Evolutionary conservation across 495 filamentous ascomycete species (phyloP), one percentile per base, ranked within the genome.

Genomic region (Tuber magnatum): DNA sequence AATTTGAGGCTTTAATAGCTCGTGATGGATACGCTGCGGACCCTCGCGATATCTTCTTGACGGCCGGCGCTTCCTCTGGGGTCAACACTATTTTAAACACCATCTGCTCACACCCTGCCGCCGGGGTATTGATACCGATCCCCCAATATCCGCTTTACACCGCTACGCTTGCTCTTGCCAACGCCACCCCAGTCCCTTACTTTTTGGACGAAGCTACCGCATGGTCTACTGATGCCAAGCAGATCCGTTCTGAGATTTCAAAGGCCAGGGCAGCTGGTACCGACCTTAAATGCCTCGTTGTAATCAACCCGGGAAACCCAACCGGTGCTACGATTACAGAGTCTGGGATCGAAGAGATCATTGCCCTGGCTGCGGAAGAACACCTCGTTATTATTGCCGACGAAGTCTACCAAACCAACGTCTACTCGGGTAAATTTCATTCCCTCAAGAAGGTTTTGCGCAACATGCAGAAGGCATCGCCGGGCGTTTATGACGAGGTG

Each of bases 381-480:
- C 90, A 90, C 73, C 88, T 99, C 24, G 94, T 98, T 22, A 86
- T 97, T 61, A 86, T 99, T 61, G 95, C 96, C 74, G 95, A 99
- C 80, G 95, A 99, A 85, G 95, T 99, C 12, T 99, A 99, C 88
- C 95, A 99, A 85, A 98, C 96, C 82, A 99, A 99, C 84, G 91
- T 99, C 79, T 99, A 98, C 85, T 83, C 90, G 69, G 96, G 96
- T 82, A 87, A 94, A 80, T 98, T 98, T 86, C 89, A 92, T 83
- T 94, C 91, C 73, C 98, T 99, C 90, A 97, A 98, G 86, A 90
- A 92, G 81, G 89, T 91, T 48, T 89, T 99, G 20, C 89, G 94
- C 35, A 90, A 92, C 80, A 84, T 98, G 68, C 96, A 98, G 84
- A 87, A 91, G 82, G 89, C 91, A 81, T 78, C 85, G 14, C 89